Conservation (phyloP, 768 basidiomycete species). For the Auriscalpium orientale region DNA sequence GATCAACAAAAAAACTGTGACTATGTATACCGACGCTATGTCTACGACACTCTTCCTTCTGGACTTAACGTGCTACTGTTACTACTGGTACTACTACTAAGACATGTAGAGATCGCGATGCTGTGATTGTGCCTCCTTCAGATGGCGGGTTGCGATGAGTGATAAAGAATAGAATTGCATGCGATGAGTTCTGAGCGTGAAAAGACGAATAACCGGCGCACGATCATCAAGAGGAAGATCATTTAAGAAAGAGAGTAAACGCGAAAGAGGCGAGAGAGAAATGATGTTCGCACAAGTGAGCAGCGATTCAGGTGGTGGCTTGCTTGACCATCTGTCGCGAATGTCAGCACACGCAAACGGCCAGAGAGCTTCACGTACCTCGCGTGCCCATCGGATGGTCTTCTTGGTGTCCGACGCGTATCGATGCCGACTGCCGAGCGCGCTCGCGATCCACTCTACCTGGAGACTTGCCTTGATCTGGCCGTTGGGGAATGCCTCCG, state of each 20-base stretch:
- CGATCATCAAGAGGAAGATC: conserved; percentile 19
- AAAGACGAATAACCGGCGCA: conserved; percentile 26
- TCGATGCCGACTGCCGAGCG: conserved; percentile 67
- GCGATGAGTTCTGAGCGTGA: conserved; percentile 9
- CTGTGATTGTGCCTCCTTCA: conserved; percentile 59
- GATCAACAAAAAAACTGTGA: too few species aligned
- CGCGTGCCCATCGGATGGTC: conserved; percentile 89
- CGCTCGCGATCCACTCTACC: conserved; percentile 68
- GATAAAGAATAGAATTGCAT: conserved; percentile 23
- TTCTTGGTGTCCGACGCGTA: conserved; percentile 76
- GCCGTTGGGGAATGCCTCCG: conserved; percentile 76
- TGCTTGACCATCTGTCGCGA: conserved; percentile 62
- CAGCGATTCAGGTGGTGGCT: conserved; percentile 39
- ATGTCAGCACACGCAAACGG: background rate
- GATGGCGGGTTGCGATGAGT: conserved; percentile 38
- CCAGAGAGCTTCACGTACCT: conserved; percentile 43
- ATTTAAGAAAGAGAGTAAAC: conserved; percentile 1
- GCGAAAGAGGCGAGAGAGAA: background rate
- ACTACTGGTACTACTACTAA: conserved; percentile 7
- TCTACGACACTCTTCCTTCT: too few species aligned
- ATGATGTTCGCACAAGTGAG: background rate
- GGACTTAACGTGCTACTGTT: background rate
- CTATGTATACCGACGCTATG: too few species aligned
- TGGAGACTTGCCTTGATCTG: conserved; percentile 76
- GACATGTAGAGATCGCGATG: conserved; percentile 16